Conservation (phyloP, 495 filamentous ascomycete species). For the Penicillium nucicola region DNA sequence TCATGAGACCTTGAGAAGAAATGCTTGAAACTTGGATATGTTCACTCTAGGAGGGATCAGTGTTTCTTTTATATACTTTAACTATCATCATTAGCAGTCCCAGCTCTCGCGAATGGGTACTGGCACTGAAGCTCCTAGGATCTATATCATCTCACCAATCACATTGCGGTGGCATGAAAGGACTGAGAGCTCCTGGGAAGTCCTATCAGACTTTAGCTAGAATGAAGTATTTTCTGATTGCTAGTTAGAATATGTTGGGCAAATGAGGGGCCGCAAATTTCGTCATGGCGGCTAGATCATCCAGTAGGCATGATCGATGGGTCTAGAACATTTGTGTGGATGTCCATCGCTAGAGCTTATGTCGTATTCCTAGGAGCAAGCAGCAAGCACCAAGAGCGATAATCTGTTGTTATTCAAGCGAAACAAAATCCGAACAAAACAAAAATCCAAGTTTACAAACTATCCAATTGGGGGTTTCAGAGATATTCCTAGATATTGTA, state of each 20-base stretch:
- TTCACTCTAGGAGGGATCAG: conserved; percentile 7
- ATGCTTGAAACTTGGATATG: too few species aligned
- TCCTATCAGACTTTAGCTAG: conserved; percentile 3
- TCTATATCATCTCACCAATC: conserved; percentile 3
- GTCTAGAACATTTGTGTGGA: conserved; percentile 4
- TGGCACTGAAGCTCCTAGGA: conserved; percentile 2
- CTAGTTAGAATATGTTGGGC: conserved; percentile 4
- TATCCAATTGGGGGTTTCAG: background rate
- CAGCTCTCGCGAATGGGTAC: background rate
- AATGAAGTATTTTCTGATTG: background rate
- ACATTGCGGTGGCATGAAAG: background rate
- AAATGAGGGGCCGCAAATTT: conserved; percentile 3
- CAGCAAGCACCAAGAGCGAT: conserved; percentile 1
- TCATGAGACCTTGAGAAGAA: conserved; percentile 3
- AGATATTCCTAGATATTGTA: conserved; percentile 2
- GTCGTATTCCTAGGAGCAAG: conserved; percentile 10
- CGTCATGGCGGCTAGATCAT: conserved; percentile 1
- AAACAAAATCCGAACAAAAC: background rate
- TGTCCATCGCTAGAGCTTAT: conserved; percentile 7
- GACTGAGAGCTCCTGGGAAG: conserved; percentile 3
- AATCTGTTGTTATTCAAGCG: conserved; percentile 1
- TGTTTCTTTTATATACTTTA: conserved; percentile 6
- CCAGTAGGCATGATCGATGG: background rate
- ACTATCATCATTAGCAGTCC: background rate
- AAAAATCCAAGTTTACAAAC: conserved; percentile 1